phyloP scores from a whole-genome alignment of 306 rosid species.

The Malus sieversii region DNA sequence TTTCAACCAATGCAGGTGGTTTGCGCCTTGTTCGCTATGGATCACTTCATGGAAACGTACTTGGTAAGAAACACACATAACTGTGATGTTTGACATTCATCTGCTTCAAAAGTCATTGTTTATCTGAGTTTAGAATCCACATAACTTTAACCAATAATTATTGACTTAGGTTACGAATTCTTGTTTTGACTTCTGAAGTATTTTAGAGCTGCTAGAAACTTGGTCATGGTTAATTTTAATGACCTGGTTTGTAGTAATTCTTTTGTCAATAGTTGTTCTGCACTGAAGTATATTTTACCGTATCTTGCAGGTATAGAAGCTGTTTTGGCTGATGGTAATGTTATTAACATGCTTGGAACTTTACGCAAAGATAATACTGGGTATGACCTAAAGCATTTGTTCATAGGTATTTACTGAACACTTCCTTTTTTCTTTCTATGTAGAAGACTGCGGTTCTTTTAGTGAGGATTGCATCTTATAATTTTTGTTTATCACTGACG shows the following conservation, averaged over 20 bases:
- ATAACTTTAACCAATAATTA: not conserved
- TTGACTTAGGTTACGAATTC: not conserved
- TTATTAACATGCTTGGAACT: conserved; percentile 84
- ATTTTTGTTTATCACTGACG: conserved; percentile 18
- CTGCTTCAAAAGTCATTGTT: conserved; percentile 4
- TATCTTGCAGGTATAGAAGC: conserved; percentile 70
- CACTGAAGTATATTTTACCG: conserved; percentile 23
- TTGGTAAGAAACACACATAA: conserved; percentile 47
- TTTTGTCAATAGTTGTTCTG: conserved; percentile 8
- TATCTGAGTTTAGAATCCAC: not conserved
- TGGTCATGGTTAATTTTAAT: conserved; percentile 8
- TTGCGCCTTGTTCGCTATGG: conserved; percentile 90
- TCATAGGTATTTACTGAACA: conserved; percentile 56
- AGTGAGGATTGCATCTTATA: conserved; percentile 1
- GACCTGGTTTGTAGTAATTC: conserved; percentile 5
- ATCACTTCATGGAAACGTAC: conserved; percentile 89
- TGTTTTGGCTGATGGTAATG: conserved; percentile 86
- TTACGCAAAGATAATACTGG: conserved; percentile 97
- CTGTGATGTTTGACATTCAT: conserved; percentile 7
- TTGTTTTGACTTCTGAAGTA: not conserved
- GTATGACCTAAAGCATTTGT: conserved; percentile 84
- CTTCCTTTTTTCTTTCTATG: not conserved
- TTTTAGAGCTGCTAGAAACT: not conserved
- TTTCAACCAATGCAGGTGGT: conserved; percentile 98
- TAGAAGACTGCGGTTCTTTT: conserved; percentile 1